phyloP scores from a whole-genome alignment of 2,329 filamentous ascomycete genomes.

The Cladorrhinum sp. region DNA sequence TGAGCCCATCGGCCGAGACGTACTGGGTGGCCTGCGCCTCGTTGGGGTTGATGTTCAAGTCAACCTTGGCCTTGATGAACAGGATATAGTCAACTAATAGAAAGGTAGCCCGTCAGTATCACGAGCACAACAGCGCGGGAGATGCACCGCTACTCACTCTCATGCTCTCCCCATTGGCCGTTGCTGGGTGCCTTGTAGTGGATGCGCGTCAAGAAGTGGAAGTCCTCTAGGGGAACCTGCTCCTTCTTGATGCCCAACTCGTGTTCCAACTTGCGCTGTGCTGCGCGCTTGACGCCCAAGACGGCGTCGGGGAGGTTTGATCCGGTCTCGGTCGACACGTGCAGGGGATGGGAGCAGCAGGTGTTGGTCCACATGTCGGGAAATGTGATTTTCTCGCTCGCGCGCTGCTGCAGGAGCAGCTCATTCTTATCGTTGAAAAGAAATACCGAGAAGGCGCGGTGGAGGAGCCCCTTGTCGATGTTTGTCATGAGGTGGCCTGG shows the following conservation, averaged over 20 bases:
- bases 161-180: constrained; percentile 98
- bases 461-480: constrained; percentile 91
- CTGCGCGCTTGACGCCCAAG: constrained; percentile 83
- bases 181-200: constrained; percentile 98
- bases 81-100: constrained; percentile 89
- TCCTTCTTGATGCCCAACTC: constrained; percentile 87
- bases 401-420: constrained; percentile 91
- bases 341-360: constrained; percentile 95
- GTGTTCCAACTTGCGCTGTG: constrained; percentile 88
- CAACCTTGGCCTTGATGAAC: constrained; percentile 93
- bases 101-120: constrained; percentile 14
- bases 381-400: constrained; percentile 96
- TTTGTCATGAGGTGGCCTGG: constrained; percentile 97
- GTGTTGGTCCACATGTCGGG: constrained; percentile 99
- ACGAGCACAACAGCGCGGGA: constrained; percentile 2
- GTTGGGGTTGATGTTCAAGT: constrained; percentile 77
- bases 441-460: constrained; percentile 97
- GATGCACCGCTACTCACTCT: constrained; percentile 61
- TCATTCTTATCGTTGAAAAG: constrained; percentile 93
- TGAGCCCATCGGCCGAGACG: constrained; percentile 77
- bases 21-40: constrained; percentile 85
- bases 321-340: constrained; percentile 88
- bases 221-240: constrained; percentile 87
- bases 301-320: constrained; percentile 75
- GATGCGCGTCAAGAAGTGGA: constrained; percentile 92